Evolutionary conservation across 129 eudicot genomes (phyloP), one percentile per base, ranked within the genome.

Genomic region (Erigeron canadensis): DNA sequence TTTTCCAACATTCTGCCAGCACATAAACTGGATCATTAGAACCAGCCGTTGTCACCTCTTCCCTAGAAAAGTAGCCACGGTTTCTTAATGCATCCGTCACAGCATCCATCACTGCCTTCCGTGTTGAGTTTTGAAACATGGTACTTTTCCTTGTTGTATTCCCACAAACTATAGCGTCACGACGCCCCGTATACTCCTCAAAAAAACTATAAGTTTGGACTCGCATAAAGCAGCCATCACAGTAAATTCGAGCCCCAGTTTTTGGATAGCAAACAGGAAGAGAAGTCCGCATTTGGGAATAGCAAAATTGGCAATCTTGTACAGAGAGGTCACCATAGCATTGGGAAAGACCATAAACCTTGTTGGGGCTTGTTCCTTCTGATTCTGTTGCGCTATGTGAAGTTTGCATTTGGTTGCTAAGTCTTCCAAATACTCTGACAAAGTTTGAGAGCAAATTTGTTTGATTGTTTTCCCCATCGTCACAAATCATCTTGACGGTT

Each of bases 301-400:
- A 87, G 76, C 95, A 90, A 22, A 85, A 59, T 7, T 78, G 80
- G 50, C 96, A 90, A 55, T 90, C 89, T 16, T 83, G 82, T 57
- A 72, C 63, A n/a, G 95, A 79, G 55, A 90, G 96, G 65, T 87
- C 95, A 39, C 83, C 83, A 10, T 87, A 87, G 83, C 96, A 90
- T 67, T 90, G 91, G 8, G 89, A 85, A 9, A 90, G 70, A 4
- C 77, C 86, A 23, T 73, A 87, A 58, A 61, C 77, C 1, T 58
- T 53, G 67, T 85, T 80, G 12, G 74, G 80, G 10, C 89, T 86
- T 0, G 76, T 37, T n/a, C 92, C 95, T 1, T 77, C 60, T 2
- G 57, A 47, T 56, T 81, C 86, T 17, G 46, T 68, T 58, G 89
- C 86, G 61, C 44, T 79, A 47, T 86, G 86, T 34, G 81, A 50